A percentile compares a stretch with the other conserved stretches of the same genome.
Conservation (phyloP, 306 rosid genomes). For the Prinsepia uniflora region DNA sequence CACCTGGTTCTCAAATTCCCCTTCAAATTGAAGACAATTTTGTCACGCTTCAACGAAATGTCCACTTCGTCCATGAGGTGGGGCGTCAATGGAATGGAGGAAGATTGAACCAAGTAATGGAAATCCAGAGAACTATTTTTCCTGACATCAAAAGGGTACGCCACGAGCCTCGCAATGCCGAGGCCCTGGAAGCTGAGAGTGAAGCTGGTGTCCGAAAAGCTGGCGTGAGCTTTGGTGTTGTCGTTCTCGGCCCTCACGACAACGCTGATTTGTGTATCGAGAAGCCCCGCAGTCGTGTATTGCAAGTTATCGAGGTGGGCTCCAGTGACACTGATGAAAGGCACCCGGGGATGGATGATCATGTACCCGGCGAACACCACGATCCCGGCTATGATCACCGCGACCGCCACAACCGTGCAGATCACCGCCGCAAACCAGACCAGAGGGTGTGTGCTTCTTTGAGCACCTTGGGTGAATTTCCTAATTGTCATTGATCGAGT, state of each 20-base stretch:
- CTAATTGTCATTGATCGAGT: conserved; percentile 17
- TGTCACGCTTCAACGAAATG: conserved; percentile 40
- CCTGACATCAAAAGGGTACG: conserved; percentile 39
- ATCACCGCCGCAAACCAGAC: conserved; percentile 62
- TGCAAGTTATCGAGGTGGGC: conserved; percentile 51
- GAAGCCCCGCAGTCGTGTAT: conserved; percentile 43
- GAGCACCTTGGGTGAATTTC: conserved; percentile 12
- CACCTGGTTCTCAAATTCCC: conserved; percentile 55
- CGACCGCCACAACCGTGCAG: conserved; percentile 59
- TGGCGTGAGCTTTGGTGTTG: conserved; percentile 64
- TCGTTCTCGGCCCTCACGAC: conserved; percentile 60
- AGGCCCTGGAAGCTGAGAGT: conserved; percentile 46
- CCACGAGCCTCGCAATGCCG: conserved; percentile 41
- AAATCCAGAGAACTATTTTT: conserved; percentile 43
- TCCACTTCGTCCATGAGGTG: conserved; percentile 44
- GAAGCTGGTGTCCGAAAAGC: conserved; percentile 51
- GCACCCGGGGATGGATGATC: conserved; percentile 67
- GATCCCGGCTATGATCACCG: conserved; percentile 49
- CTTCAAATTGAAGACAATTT: conserved; percentile 42
- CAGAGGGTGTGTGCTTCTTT: conserved; percentile 39
- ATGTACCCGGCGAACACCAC: conserved; percentile 52
- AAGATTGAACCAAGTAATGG: conserved; percentile 39
- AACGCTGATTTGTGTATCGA: conserved; percentile 48
- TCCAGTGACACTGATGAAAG: conserved; percentile 41
- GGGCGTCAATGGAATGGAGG: conserved; percentile 50